Evolutionary conservation across 1,139 yeast species (phyloP).

Genomic region (Blastobotrys raffinosifermentans): DNA sequence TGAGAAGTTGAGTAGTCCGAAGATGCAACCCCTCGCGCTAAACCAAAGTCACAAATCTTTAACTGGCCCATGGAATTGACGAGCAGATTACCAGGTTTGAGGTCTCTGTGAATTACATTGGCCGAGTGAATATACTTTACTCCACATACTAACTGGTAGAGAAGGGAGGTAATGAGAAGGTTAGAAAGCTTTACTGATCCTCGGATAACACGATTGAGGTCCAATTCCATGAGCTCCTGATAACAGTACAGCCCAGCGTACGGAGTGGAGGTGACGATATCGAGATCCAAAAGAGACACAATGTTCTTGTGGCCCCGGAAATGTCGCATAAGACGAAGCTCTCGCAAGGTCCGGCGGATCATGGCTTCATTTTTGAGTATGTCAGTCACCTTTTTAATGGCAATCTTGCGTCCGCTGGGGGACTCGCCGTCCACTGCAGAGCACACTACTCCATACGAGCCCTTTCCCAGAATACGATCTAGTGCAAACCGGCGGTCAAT

Average conservation of each 20-base stretch:
- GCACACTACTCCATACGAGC: constrained; percentile 87
- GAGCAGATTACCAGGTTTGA: constrained; percentile 78
- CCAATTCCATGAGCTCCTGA: constrained; percentile 76
- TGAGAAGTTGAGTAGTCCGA: constrained; percentile 7
- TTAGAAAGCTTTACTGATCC: constrained; percentile 68
- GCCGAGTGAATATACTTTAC: constrained; percentile 75
- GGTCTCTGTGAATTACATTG: constrained; percentile 70
- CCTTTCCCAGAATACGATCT: constrained; percentile 62
- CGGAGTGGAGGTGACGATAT: constrained; percentile 57
- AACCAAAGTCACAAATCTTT: constrained; percentile 83
- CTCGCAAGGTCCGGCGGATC: constrained; percentile 86
- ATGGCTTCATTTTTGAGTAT: constrained; percentile 82
- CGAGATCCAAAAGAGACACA: constrained; percentile 65
- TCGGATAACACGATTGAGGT: constrained; percentile 70
- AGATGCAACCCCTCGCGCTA: constrained; percentile 62
- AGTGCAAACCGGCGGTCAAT: constrained; percentile 61
- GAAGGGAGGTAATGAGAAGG: constrained; percentile 68
- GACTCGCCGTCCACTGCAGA: constrained; percentile 51
- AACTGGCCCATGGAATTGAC: constrained; percentile 65
- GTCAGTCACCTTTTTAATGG: constrained; percentile 83
- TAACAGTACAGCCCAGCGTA: constrained; percentile 83
- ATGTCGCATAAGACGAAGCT: constrained; percentile 78
- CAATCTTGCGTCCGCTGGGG: constrained; percentile 35
- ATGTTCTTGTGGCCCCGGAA: constrained; percentile 68
- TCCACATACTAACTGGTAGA: constrained; percentile 76